Percentiles rank a stretch among this genome's conserved stretches.
These are phyloP conservation scores for Neophaeococcomyces mojaviensis DNA, from an alignment of 2,329 filamentous ascomycete species.

Conservation along the genomic window DNA sequence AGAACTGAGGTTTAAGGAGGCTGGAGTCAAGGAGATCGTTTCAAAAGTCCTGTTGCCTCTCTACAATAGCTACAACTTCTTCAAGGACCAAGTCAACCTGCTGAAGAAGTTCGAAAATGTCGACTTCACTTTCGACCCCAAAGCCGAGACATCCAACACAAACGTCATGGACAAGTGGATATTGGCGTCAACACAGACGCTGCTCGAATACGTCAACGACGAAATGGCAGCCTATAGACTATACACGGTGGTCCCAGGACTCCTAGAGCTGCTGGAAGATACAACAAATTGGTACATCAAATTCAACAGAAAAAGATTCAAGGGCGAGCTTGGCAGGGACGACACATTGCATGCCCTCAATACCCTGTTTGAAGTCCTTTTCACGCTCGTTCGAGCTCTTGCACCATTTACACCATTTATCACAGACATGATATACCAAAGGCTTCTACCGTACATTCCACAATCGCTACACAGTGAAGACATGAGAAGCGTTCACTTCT, in stretches of 20 bases:
- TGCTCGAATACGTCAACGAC: slow-evolving; percentile 76
- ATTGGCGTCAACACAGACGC: slow-evolving; percentile 73
- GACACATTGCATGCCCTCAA: slow-evolving; percentile 89
- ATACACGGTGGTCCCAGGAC: slow-evolving; percentile 77
- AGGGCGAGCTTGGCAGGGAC: slow-evolving; percentile 75
- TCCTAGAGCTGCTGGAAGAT: slow-evolving; percentile 74
- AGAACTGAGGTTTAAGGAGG: slow-evolving; percentile 75
- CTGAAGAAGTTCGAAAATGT: slow-evolving; percentile 74
- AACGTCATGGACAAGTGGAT: slow-evolving; percentile 95
- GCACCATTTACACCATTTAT: slow-evolving; percentile 95
- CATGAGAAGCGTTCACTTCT: slow-evolving; percentile 81
- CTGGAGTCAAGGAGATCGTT: slow-evolving; percentile 82
- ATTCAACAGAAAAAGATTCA: slow-evolving; percentile 76
- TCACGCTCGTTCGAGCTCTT: slow-evolving; percentile 76
- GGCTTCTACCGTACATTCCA: slow-evolving; percentile 74
- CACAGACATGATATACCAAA: slow-evolving; percentile 86
- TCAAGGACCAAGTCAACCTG: slow-evolving; percentile 73
- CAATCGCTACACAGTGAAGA: slow-evolving; percentile 63
- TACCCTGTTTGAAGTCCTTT: slow-evolving; percentile 88
- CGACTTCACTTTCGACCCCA: slow-evolving; percentile 66
- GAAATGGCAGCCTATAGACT: slow-evolving; percentile 72
- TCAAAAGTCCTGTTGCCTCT: slow-evolving; percentile 75
- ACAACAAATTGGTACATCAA: slow-evolving; percentile 92
- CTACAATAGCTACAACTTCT: slow-evolving; percentile 92
- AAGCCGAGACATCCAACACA: slow-evolving; percentile 61